phyloP scores from a whole-genome alignment of 306 rosid species.

The Mimosa pudica region DNA sequence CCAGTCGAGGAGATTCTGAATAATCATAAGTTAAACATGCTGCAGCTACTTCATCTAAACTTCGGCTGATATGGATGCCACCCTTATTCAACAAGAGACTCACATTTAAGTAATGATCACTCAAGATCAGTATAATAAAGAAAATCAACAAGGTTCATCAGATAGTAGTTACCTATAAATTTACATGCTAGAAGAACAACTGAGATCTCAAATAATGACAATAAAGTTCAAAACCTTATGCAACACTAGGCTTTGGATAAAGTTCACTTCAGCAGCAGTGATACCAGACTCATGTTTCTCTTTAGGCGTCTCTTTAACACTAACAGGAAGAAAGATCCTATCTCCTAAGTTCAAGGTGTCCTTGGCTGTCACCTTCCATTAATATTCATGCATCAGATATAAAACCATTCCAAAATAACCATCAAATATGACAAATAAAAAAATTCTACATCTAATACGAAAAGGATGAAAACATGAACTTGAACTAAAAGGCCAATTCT shows the following conservation, averaged over 20 bases:
- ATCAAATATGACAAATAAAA: neutral
- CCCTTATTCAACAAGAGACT: constrained; percentile 58
- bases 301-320: constrained; percentile 47
- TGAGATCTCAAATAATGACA: neutral
- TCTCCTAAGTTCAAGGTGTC: constrained; percentile 72
- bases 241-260: constrained; percentile 59
- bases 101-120: constrained; percentile 18
- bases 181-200: constrained; percentile 16
- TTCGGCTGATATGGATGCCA: constrained; percentile 70
- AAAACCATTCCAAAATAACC: neutral
- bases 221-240: constrained; percentile 60
- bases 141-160: constrained; percentile 3
- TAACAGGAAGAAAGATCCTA: constrained; percentile 65
- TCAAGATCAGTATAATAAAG: neutral
- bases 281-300: constrained; percentile 44
- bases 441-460: neutral
- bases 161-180: constrained; percentile 49
- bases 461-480: neutral
- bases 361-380: constrained; percentile 65
- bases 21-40: constrained; percentile 67
- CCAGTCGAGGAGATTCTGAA: constrained; percentile 82
- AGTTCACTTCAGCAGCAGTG: constrained; percentile 57
- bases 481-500: neutral
- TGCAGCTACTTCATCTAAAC: constrained; percentile 82
- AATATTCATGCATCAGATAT: constrained; percentile 34